Evolutionary conservation across 371 early-diverging fungal species (phyloP), one percentile per base, ranked within the genome.

Genomic region (Amoeboaphelidium protococcarum): DNA sequence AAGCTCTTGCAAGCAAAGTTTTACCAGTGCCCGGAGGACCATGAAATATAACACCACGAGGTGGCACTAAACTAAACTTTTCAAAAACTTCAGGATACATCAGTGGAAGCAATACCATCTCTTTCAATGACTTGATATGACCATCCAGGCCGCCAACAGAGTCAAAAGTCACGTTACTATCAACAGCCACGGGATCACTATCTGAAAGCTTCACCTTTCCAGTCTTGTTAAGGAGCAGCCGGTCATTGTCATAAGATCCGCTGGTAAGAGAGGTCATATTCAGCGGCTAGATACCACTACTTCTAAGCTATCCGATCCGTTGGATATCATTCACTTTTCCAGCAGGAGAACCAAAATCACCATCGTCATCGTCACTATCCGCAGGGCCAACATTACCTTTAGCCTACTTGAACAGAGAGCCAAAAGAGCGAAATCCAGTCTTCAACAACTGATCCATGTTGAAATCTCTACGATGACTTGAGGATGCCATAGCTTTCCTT

Each of bases 51-150:
- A 78, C 66, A 4, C 79, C 79, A 6, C 65, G 51, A 0, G 80
- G 73, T 13, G 72, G 63, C 24, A 56, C 64, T 31, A 80, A 76
- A 42, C 71, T 67, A 44, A 76, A 66, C 26, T 60, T 59, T 0
- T 57, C 45, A 50, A 71, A 76, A 31, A 74, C 59, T 47, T 80
- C 76, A 2, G 82, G 81, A 48, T 78, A 77, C 3, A 76, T 58
- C 42, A 91, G 78, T 2, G 96, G 92, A 26, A 79, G 61, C 22
- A 77, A 58, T 22, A 82, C 73, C 67, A 73, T 76, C 57, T 77
- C 77, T 53, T 75, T 73, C 10, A 85, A 47, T 45, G 54, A 54
- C 23, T 58, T 52, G 42, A 62, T 58, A 24, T 60, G 58, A 0
- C 56, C 41, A 21, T 59, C 50, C 26, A 66, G 37, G 13, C 61